Base-by-base conservation (phyloP, 2,329 filamentous ascomycete genomes). In the Peltaster fructicola region DNA sequence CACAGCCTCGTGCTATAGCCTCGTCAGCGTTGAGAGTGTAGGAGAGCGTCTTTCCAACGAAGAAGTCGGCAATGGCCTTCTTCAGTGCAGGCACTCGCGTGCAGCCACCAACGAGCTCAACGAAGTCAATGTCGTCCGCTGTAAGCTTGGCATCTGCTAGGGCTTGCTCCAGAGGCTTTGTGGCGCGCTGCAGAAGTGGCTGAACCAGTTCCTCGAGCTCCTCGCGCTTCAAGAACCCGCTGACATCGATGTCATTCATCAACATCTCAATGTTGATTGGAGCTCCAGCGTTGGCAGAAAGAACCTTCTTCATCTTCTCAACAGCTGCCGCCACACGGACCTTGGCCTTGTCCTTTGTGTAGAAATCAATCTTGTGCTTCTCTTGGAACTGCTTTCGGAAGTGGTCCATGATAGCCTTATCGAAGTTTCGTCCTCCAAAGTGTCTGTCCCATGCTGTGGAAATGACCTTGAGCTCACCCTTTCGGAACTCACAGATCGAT, bases 11-110 rank as follows among this genome's bases (percentile, higher is more conserved):
- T 34, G 88, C 85, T 41, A 93, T 73, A 38, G 88, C 88, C 64
- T 98, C 88, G 46, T 98, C 88, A 52, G 91, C 84, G 67, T 98
- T 98, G 43, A 93, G 72, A 24, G 88, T 98, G 68, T 80, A 98
- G 25, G 82, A 93, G 10, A 98, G 72, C 15, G 57, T 54, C 68
- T 93, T 95, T 61, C 74, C 73, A 58, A 72, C 73, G 50, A 98
- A 98, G 68, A 85, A 98, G 29, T 69, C 58, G 57, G 80, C 69
- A 50, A 98, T 81, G 45, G 71, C 69, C 40, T 85, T 73, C 69
- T 98, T 98, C 54, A 98, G 65, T 26, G 81, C 61, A 22, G 88
- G 88, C 9, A 98, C 77, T 69, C 88, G 88, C 24, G 82, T 88
- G 55, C 78, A 84, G 40, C 82, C 88, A 57, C 88, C 88, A 30